Base-by-base conservation (phyloP, 305 asterid genomes). In the Plantago coronopus region DNA sequence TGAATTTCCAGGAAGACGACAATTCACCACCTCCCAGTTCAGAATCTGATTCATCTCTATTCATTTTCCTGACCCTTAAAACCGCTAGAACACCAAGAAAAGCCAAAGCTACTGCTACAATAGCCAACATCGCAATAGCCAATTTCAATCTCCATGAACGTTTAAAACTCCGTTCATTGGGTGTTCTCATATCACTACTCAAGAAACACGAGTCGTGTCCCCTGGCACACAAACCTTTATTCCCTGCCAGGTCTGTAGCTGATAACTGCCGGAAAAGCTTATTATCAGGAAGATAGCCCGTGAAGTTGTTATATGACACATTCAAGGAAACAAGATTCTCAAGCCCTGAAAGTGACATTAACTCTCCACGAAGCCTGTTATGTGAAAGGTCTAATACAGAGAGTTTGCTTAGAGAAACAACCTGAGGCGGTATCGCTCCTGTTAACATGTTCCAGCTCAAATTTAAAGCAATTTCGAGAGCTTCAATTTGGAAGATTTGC, bases 211-310 rank as follows among this genome's bases (percentile, higher is more conserved):
- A 76, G 59, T 81, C 85, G 13, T 51, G 95, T 9, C 91, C 97
- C 22, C 57, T 42, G 48, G 76, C 49, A 43, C 96, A 85, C 69
- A 91, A 57, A 1, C 94, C 91, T 46, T 60, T 65, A 54, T 91
- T 91, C 16, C 96, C 96, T 4, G 77, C 78, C 22, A 91, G 40
- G 57, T 88, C 96, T 0, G 71, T 50, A 0, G 75, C 65, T 2
- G 95, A 79, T 54, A 91, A 54, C 76, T 88, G 96, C 57, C 91
- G 67, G 79, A 91, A 91, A 38, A 91, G 72, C 73, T 85, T 85
- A 31, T 70, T 88, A 31, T 88, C 95, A 0, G 97, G 97, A 43
- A 88, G 87, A 64, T 66, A 85, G 21, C 97, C 97, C 0, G 91
- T 70, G 81, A 91, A 91, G 40, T 88, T 83, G 74, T 91, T 91